phyloP scores from a whole-genome alignment of 2,329 filamentous ascomycete species.

The Chalaropsis ovoidea region DNA sequence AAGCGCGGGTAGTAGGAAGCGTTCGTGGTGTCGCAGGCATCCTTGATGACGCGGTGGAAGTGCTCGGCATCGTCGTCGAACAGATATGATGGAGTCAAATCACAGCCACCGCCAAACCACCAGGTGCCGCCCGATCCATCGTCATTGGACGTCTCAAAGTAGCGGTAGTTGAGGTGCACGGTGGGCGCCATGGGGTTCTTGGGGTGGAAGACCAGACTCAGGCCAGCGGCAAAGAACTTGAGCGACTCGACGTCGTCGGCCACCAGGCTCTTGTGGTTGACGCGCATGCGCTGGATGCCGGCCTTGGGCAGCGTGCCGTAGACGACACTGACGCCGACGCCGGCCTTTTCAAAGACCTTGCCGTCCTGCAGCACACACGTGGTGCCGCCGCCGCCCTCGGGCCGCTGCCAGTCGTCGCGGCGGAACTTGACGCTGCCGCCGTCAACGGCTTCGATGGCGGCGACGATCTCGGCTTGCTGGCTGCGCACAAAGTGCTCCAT shows the following conservation, averaged over 20 bases:
- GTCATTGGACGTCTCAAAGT: constrained; percentile 88
- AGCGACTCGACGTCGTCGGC: constrained; percentile 63
- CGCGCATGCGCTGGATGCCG: constrained; percentile 86
- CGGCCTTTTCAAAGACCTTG: constrained; percentile 95
- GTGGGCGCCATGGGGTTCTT: constrained; percentile 94
- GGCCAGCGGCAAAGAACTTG: constrained; percentile 88
- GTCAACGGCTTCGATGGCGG: constrained; percentile 72
- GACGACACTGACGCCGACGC: constrained; percentile 88
- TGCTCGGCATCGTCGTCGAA: constrained; percentile 96
- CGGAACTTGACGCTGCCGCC: constrained; percentile 55
- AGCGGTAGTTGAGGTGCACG: constrained; percentile 95
- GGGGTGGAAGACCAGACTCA: constrained; percentile 89
- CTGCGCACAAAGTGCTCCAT: constrained; percentile 96
- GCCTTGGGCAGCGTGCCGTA: constrained; percentile 81
- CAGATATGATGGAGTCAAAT: constrained; percentile 84
- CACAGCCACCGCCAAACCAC: constrained; percentile 97
- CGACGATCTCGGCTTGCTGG: constrained; percentile 80
- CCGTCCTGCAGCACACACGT: constrained; percentile 93
- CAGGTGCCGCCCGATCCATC: constrained; percentile 74
- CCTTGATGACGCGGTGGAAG: constrained; percentile 90
- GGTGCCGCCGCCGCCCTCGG: constrained; percentile 83
- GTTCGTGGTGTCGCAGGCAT: constrained; percentile 87
- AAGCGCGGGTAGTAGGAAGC: constrained; percentile 85
- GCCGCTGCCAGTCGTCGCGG: constrained; percentile 75
- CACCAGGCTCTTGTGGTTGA: constrained; percentile 82